These are phyloP conservation scores for Penicillium sclerotigenum DNA, from an alignment of 2,329 filamentous ascomycete species.

Conservation along the genomic window DNA sequence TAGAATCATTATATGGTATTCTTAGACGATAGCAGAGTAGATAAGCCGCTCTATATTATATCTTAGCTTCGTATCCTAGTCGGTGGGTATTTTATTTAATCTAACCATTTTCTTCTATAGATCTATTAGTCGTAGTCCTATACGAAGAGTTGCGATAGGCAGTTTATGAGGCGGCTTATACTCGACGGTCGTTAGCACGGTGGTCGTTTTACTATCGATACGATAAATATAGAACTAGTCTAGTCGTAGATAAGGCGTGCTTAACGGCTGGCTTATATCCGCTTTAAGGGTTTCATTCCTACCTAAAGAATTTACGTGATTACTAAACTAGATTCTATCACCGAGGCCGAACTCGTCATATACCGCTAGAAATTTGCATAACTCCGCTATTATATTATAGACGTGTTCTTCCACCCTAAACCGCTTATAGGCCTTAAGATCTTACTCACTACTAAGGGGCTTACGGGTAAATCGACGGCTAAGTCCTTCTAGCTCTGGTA, in stretches of 20 bases:
- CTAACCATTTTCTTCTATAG: slow-evolving; percentile 19
- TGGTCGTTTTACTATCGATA: slow-evolving; percentile 4
- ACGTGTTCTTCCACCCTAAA: no score
- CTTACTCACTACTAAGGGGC: no score
- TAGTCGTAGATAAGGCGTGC: not conserved
- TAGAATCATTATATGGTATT: not conserved
- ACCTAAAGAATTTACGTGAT: no score
- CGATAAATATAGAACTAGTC: not conserved
- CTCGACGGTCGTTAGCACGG: slow-evolving; percentile 9
- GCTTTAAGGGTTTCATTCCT: no score
- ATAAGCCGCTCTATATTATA: slow-evolving; percentile 22
- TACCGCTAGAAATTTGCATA: no score
- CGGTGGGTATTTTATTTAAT: slow-evolving; percentile 4
- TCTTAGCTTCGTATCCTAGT: slow-evolving; percentile 12
- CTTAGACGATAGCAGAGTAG: not conserved
- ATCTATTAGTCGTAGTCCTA: slow-evolving; percentile 15
- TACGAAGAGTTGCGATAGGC: slow-evolving; percentile 2
- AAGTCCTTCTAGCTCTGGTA: no score
- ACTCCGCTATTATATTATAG: no score
- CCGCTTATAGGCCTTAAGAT: no score
- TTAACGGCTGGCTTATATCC: no score
- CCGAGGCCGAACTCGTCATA: no score
- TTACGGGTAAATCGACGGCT: no score
- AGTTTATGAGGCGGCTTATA: slow-evolving; percentile 22
- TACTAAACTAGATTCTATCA: no score